Conservation (phyloP, 352 stramenopile genomes). For the Globisporangium iwayamae region DNA sequence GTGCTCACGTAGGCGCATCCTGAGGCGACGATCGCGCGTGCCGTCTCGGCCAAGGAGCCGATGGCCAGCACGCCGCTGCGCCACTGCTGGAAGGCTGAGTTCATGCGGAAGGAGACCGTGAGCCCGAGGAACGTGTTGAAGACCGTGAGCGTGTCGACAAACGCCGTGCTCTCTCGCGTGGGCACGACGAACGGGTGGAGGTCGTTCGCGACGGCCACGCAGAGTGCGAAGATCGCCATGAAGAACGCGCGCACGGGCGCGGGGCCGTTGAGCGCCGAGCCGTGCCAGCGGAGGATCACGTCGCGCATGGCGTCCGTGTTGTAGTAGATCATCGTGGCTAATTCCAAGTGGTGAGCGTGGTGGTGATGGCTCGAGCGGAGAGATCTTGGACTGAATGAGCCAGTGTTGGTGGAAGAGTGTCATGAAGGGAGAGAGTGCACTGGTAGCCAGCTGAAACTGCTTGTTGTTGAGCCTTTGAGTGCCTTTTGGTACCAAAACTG, state of each 20-base stretch:
- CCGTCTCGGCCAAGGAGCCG: conserved; percentile 54
- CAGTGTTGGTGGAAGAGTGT: neutral
- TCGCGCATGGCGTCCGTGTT: conserved; percentile 50
- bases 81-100: conserved; percentile 80
- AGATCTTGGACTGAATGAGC: neutral
- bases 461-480: no score
- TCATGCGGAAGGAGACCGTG: conserved; percentile 77
- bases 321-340: conserved; percentile 75
- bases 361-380: neutral
- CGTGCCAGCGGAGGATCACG: conserved; percentile 66
- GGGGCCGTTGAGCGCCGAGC: conserved; percentile 69
- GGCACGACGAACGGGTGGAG: conserved; percentile 62
- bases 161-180: conserved; percentile 64
- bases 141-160: conserved; percentile 77
- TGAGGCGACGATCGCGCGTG: conserved; percentile 65
- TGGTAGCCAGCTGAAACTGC: neutral
- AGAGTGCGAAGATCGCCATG: conserved; percentile 63
- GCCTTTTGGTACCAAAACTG: no score
- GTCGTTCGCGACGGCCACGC: conserved; percentile 45
- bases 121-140: conserved; percentile 85
- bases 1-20: conserved; percentile 64
- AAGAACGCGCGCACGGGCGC: conserved; percentile 54
- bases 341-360: neutral
- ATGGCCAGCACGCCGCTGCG: conserved; percentile 63
- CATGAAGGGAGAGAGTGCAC: neutral